phyloP scores from a whole-genome alignment of 108 stramenopile species.

The Schizochytrium sp. region DNA sequence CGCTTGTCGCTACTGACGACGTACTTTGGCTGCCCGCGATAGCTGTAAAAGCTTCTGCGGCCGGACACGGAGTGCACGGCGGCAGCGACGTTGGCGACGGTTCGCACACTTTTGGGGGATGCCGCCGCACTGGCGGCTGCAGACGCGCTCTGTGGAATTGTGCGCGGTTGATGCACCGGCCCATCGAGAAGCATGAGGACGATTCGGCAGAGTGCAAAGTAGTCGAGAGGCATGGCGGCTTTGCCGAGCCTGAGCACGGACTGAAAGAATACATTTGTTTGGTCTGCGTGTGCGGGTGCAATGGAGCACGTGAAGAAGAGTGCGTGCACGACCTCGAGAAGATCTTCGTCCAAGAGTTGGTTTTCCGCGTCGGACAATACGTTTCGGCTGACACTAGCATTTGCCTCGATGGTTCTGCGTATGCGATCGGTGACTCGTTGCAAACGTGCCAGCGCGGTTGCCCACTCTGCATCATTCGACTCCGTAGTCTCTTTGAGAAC shows the following conservation, averaged over 20 bases:
- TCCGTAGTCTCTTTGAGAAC: too few species aligned
- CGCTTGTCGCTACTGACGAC: neutral
- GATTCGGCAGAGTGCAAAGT: neutral
- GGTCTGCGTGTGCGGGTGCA: neutral
- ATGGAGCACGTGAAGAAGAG: neutral
- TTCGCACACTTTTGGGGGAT: neutral
- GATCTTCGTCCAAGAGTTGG: too few species aligned
- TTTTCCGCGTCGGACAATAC: too few species aligned
- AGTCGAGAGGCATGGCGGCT: neutral
- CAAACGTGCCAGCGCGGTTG: too few species aligned
- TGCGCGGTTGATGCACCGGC: neutral
- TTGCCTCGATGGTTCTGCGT: too few species aligned
- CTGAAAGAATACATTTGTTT: neutral
- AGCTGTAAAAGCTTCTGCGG: neutral
- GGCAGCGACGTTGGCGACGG: neutral
- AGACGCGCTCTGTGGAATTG: neutral
- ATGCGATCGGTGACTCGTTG: too few species aligned
- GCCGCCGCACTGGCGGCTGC: neutral
- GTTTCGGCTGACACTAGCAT: too few species aligned
- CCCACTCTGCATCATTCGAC: too few species aligned
- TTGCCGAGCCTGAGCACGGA: neutral
- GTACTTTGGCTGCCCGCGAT: neutral
- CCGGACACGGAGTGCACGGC: neutral
- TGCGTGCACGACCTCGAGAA: too few species aligned
- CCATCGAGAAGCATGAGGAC: neutral